Base-by-base conservation (phyloP, 495 filamentous ascomycete species). In the Xylaria bambusicola region DNA sequence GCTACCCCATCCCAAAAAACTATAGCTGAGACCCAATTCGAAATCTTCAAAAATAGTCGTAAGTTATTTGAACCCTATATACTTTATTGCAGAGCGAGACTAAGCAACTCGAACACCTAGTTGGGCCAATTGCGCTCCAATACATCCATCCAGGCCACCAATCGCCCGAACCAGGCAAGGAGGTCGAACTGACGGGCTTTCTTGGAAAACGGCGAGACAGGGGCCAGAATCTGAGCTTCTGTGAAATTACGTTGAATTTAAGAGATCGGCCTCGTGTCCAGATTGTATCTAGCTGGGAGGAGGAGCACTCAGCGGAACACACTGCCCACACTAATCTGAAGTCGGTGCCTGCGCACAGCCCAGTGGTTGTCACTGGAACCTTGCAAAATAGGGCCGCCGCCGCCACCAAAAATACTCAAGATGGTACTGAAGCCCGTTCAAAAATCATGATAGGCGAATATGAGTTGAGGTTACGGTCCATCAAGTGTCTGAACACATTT, bases 401-500 rank as follows among this genome's bases (percentile, higher is more conserved):
- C n/a, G n/a, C n/a, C n/a, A n/a, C n/a, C n/a, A n/a, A n/a, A 33
- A 10, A 5, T 33, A 33, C n/a, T 27, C 4, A 36, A 31, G 36
- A n/a, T 40, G 18, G 36, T 10, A 41, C 51, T 33, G 48, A 62
- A 21, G 52, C 62, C n/a, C 24, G 15, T 17, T 23, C 46, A n/a
- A n/a, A n/a, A n/a, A n/a, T n/a, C n/a, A n/a, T n/a, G n/a, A n/a
- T n/a, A n/a, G n/a, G n/a, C n/a, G 4, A 23, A 3, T 62, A 36
- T 31, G 66, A 69, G 9, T 35, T 81, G 40, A 53, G 66, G 21
- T 68, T 95, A 15, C 62, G 77, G n/a, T 79, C 80, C 6, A 80
- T 98, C 38, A 72, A 82, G 31, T 74, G 78, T 52, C 75, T 97
- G 4, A 97, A 97, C 60, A 75, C 82, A 1, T 90, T 97, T 48